Evolutionary conservation across 2,329 filamentous ascomycete species (phyloP), one percentile per base, ranked within the genome.

Genomic region (Clarireedia homoeocarpa): DNA sequence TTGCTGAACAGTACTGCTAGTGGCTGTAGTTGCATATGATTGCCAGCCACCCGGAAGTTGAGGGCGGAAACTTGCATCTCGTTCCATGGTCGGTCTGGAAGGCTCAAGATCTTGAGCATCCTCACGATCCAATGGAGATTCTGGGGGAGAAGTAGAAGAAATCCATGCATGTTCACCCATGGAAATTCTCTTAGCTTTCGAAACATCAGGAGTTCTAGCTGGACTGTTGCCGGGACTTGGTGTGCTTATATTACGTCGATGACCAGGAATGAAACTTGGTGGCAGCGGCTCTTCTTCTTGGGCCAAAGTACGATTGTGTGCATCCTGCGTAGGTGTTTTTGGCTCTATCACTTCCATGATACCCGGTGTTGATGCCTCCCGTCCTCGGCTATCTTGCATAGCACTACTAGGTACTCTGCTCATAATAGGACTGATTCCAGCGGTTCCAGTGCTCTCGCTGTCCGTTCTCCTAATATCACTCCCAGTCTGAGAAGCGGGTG

Each of bases 381-480:
- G 73, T 53, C 60, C 60, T 50, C 63, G 58, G 23, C 45, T 61
- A 46, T 70, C 62, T 14, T 61, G 60, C 46, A 67, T 65, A 9
- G 69, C 71, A 48, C 70, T 70, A 57, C 77, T 77, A 5, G 78
- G 75, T n/a, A 63, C 64, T 75, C 77, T 51, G 61, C 75, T 79
- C 68, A 86, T 84, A 53, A 87, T 86, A 1, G 84, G 84, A 65
- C 83, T 86, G 59, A 87, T 76, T 1, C 65, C 67, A 51, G 62
- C 56, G 6, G 67, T 69, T 9, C 65, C 65, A 7, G 83, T 85
- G 59, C 82, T 83, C 58, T 78, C 78, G 56, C 82, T 86, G 61
- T 85, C 80, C 53, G 80, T 84, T 58, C 83, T 73, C 38, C 71
- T 74, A n/a, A 83, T 70, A 42, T 72, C 77, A 53, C 73, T 74